Evolutionary conservation across 2,329 filamentous ascomycete genomes (phyloP).

Genomic region (Mycogone perniciosa): DNA sequence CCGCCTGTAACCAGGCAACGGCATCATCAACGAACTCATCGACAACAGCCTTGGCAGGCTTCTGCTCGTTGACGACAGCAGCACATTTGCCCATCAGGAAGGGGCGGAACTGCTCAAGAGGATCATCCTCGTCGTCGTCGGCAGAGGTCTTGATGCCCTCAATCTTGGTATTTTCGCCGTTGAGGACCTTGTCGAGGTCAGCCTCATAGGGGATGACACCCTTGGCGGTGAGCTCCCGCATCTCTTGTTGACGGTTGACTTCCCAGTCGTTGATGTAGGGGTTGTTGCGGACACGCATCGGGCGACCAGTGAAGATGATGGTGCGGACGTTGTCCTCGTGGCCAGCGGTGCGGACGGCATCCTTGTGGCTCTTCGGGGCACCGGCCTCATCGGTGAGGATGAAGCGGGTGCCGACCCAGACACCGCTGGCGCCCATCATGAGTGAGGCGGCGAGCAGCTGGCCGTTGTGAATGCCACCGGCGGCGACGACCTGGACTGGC

Average conservation of each 20-base stretch:
- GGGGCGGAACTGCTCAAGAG: constrained; percentile 84
- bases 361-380: constrained; percentile 88
- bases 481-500: constrained; percentile 86
- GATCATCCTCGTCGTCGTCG: constrained; percentile 68
- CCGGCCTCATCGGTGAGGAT: constrained; percentile 91
- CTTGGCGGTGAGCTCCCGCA: constrained; percentile 84
- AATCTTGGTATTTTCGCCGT: constrained; percentile 53
- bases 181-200: constrained; percentile 76
- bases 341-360: constrained; percentile 82
- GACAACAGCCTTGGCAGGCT: constrained; percentile 83
- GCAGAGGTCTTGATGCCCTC: constrained; percentile 55
- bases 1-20: constrained; percentile 60
- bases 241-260: constrained; percentile 80
- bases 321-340: constrained; percentile 97
- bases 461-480: constrained; percentile 90
- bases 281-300: constrained; percentile 89
- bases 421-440: constrained; percentile 84
- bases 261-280: constrained; percentile 95
- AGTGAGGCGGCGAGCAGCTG: constrained; percentile 82
- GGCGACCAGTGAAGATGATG: constrained; percentile 96
- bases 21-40: constrained; percentile 90
- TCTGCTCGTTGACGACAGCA: constrained; percentile 88
- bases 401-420: constrained; percentile 97
- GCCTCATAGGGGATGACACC: constrained; percentile 90
- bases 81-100: constrained; percentile 97